Percentiles rank a stretch among this genome's conserved stretches.
Conservation (phyloP, 2,329 filamentous ascomycete genomes). For the Geoglossum cookeanum region DNA sequence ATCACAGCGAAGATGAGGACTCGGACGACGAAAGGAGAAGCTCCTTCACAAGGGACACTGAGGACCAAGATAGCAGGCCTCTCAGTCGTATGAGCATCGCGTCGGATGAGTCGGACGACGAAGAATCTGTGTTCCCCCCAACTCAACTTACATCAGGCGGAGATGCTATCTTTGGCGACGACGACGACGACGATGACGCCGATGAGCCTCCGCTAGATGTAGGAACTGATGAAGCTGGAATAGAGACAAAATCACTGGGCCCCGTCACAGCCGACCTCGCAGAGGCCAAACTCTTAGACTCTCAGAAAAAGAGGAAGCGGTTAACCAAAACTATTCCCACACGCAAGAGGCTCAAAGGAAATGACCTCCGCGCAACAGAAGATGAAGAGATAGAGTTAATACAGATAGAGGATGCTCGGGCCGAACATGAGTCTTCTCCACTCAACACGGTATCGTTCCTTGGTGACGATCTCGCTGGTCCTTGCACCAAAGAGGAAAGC, state of each 20-base stretch:
- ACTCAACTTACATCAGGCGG: conserved; percentile 22
- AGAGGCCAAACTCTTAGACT: background rate
- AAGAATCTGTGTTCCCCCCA: conserved; percentile 25
- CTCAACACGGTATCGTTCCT: background rate
- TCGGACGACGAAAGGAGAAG: conserved; percentile 66
- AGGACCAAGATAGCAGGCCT: conserved; percentile 67
- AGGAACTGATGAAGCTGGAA: conserved; percentile 8
- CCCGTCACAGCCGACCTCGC: background rate
- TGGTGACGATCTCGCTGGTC: background rate
- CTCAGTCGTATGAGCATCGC: conserved; percentile 47
- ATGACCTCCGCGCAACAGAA: conserved; percentile 5
- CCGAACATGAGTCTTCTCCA: background rate
- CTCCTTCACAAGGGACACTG: conserved; percentile 54
- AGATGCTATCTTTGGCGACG: conserved; percentile 29
- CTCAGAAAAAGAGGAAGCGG: conserved; percentile 9
- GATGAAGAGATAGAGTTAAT: conserved; percentile 5
- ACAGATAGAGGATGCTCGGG: background rate
- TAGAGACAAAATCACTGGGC: background rate
- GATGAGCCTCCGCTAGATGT: conserved; percentile 18
- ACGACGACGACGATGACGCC: conserved; percentile 28
- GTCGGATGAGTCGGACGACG: conserved; percentile 33
- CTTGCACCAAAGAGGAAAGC: conserved; percentile 9
- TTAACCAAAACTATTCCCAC: conserved; percentile 5
- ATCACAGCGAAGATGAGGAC: conserved; percentile 60
- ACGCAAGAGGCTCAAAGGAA: conserved; percentile 4